A percentile compares a stretch with the other conserved stretches of the same genome.
phyloP scores from a whole-genome alignment of 805 yeast species.

The Kazachstania kunashirensis region DNA sequence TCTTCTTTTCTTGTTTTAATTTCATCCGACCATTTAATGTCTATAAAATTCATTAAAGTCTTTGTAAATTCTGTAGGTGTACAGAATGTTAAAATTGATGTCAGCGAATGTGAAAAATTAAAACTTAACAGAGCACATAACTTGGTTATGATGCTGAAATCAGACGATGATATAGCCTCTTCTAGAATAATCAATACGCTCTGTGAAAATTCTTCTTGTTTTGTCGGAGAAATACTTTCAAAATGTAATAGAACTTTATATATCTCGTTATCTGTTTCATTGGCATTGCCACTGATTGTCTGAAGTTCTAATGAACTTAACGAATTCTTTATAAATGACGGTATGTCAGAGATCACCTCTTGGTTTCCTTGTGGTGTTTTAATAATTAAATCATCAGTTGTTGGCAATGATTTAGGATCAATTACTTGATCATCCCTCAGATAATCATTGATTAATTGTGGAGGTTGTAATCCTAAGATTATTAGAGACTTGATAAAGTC shows the following conservation, averaged over 20 bases:
- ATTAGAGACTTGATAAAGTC: slow-evolving; percentile 41
- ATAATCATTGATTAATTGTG: slow-evolving; percentile 26
- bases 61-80: slow-evolving; percentile 36
- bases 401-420: slow-evolving; percentile 27
- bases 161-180: slow-evolving; percentile 33
- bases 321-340: slow-evolving; percentile 19
- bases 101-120: slow-evolving; percentile 33
- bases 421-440: slow-evolving; percentile 34
- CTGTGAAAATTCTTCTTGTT: slow-evolving; percentile 38
- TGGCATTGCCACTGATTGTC: slow-evolving; percentile 32
- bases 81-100: slow-evolving; percentile 35
- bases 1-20: slow-evolving; percentile 9
- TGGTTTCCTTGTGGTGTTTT: slow-evolving; percentile 26
- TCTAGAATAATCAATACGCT: slow-evolving; percentile 27
- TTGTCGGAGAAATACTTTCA: slow-evolving; percentile 36
- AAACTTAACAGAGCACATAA: slow-evolving; percentile 43
- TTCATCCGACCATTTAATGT: slow-evolving; percentile 30
- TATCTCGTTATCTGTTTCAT: slow-evolving; percentile 48
- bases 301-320: slow-evolving; percentile 24
- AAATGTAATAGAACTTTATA: slow-evolving; percentile 40
- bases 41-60: slow-evolving; percentile 44
- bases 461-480: slow-evolving; percentile 32
- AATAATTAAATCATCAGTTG: slow-evolving; percentile 29
- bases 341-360: slow-evolving; percentile 27
- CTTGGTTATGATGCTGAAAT: slow-evolving; percentile 38